phyloP scores from a whole-genome alignment of 257 asterid species.

The Eucommia ulmoides region DNA sequence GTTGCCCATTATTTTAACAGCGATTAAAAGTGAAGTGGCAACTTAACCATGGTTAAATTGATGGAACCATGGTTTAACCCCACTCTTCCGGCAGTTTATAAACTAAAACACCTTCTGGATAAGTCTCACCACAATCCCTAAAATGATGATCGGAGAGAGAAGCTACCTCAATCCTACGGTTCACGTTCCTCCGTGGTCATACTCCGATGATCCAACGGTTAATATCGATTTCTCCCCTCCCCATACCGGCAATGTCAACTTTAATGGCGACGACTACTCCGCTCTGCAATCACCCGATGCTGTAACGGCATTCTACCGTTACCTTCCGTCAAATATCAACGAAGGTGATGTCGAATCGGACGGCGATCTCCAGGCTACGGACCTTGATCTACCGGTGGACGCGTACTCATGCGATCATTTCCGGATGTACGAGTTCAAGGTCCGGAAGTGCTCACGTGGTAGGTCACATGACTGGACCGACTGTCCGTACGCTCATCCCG shows the following conservation, averaged over 20 bases:
- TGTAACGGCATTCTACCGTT: background rate
- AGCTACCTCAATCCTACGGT: background rate
- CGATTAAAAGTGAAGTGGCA: too few relatives aligned
- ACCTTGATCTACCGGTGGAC: slow-evolving; percentile 16
- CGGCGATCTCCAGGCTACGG: background rate
- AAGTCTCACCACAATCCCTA: background rate
- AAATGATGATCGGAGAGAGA: slow-evolving; percentile 3
- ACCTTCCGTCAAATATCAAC: slow-evolving; percentile 1
- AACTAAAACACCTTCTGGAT: background rate
- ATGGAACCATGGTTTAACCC: too few relatives aligned
- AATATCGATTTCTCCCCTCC: background rate
- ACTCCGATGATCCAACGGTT: background rate
- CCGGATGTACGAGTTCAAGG: slow-evolving; percentile 81
- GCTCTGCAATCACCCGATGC: background rate
- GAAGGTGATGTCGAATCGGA: background rate
- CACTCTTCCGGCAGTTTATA: background rate
- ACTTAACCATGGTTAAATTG: background rate
- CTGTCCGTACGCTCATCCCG: slow-evolving; percentile 85
- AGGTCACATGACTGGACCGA: slow-evolving; percentile 91
- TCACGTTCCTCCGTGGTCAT: background rate
- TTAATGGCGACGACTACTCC: background rate
- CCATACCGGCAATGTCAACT: background rate
- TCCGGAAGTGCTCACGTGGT: slow-evolving; percentile 57
- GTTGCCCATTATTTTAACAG: too few relatives aligned
- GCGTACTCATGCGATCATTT: slow-evolving; percentile 72